These are phyloP conservation scores for Suillus discolor DNA, from an alignment of 768 basidiomycete species.

Conservation along the genomic window DNA sequence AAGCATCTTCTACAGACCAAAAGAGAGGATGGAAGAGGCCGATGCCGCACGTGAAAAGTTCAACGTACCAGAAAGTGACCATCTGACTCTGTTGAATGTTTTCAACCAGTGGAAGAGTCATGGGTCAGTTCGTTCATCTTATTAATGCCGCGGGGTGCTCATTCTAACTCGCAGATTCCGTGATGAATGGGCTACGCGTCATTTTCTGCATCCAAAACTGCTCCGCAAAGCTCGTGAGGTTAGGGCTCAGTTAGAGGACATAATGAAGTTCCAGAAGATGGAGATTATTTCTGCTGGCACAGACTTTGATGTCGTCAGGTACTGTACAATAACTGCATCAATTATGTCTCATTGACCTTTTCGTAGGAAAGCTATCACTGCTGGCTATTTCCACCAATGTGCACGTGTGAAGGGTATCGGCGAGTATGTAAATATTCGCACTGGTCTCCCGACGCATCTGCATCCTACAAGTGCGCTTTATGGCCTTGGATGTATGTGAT, in stretches of 20 bases:
- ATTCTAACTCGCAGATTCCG: constrained; percentile 58
- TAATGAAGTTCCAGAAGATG: constrained; percentile 99
- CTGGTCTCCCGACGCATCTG: constrained; percentile 91
- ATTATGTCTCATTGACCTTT: neutral
- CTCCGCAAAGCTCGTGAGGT: constrained; percentile 96
- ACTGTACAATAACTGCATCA: constrained; percentile 16
- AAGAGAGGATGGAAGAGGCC: constrained; percentile 96
- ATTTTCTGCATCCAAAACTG: constrained; percentile 96
- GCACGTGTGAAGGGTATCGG: constrained; percentile 98
- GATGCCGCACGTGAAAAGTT: constrained; percentile 99
- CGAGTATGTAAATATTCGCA: constrained; percentile 96
- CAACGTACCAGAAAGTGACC: constrained; percentile 97
- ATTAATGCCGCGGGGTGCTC: neutral
- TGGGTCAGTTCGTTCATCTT: constrained; percentile 54
- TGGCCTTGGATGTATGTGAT: constrained; percentile 85
- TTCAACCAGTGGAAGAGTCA: constrained; percentile 99
- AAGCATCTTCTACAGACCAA: constrained; percentile 96
- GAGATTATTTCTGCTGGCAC: constrained; percentile 89
- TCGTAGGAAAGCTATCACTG: constrained; percentile 89
- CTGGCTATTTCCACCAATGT: constrained; percentile 99
- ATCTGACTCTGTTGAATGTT: constrained; percentile 92
- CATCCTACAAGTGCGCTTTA: constrained; percentile 97
- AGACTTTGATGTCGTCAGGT: constrained; percentile 90
- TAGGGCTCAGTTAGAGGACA: constrained; percentile 93
- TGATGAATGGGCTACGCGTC: constrained; percentile 93